Evolutionary conservation across 2,329 filamentous ascomycete species (phyloP), one percentile per base, ranked within the genome.

Genomic region (Colletotrichum melonis): DNA sequence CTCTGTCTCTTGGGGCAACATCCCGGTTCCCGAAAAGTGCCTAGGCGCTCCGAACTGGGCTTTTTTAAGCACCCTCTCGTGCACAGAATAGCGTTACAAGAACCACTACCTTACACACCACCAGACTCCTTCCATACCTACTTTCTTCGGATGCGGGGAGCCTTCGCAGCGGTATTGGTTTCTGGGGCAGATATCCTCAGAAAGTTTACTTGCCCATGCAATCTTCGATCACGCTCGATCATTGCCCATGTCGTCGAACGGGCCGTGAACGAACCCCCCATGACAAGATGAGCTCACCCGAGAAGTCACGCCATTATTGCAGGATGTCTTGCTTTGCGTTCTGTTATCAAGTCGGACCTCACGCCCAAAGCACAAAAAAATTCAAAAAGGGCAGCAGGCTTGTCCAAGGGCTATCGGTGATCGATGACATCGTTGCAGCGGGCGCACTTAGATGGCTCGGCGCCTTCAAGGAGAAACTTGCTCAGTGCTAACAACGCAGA

Each of bases 111-210:
- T 24, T 22, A 32, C 30, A 22, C 19, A 46, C 59, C 69, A 38
- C 26, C 12, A 42, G 30, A 52, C 46, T 59, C 42, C 26, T 56
- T 55, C 19, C 65, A 55, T 69, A 19, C 63, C 59, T 59, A 42
- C 16, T 55, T 65, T 63, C 58, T 30, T 63, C 30, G n/a, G 22
- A n/a, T 69, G 65, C 46, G 54, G 69, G 65, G 65, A 63, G 65
- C 52, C 28, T 42, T 38, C 24, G 24, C 32, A 14, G 59, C 46
- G 54, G 24, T 30, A 32, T n/a, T 24, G 14, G 19, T 32, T n/a
- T 58, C 56, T 54, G 28, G 52, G 35, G 63, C 52, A 24, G 22
- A 68, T 49, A 42, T 54, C 30, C 28, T 52, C 14, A 42, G 16
- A 55, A 73, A 70, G 42, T 28, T 58, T 69, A 26, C 66, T 65